Evolutionary conservation across 202 grass and related monocot genomes (phyloP).

Genomic region (Schoenoplectus tabernaemontani): DNA sequence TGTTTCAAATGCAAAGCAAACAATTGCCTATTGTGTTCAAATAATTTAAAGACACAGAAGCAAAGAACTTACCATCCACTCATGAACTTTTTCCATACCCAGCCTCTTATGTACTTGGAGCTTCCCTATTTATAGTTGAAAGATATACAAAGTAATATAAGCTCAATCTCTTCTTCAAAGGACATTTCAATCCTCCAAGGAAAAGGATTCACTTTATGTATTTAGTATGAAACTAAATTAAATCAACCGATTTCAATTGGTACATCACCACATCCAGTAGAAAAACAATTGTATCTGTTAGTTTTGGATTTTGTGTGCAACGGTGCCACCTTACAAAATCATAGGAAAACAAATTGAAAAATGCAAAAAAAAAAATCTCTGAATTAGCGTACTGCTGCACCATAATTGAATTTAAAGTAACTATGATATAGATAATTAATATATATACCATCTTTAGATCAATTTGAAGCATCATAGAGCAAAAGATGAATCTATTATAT

Average conservation of each 20-base stretch:
- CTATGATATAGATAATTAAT: no score
- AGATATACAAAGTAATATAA: not conserved
- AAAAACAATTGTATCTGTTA: not conserved
- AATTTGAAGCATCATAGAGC: not conserved
- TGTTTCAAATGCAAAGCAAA: not conserved
- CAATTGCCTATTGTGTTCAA: not conserved
- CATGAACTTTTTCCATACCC: conserved; percentile 75
- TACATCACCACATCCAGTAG: not conserved
- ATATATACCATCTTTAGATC: not conserved
- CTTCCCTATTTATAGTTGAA: conserved; percentile 36
- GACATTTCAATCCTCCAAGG: not conserved
- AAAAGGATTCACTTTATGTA: not conserved
- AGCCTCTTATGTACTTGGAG: conserved; percentile 64
- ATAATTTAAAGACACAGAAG: not conserved
- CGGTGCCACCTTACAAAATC: not conserved
- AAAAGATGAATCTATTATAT: not conserved
- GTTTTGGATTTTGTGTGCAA: not conserved
- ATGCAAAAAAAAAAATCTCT: not conserved
- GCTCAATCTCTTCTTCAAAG: no score
- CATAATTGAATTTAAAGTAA: no score
- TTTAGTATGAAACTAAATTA: not conserved
- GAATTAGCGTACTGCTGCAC: no score
- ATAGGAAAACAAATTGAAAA: not conserved
- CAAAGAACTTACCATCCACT: conserved; percentile 47
- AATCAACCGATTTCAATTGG: not conserved